phyloP scores from a whole-genome alignment of 1,139 yeast species.

The Hemisphaericaspora subhashii region DNA sequence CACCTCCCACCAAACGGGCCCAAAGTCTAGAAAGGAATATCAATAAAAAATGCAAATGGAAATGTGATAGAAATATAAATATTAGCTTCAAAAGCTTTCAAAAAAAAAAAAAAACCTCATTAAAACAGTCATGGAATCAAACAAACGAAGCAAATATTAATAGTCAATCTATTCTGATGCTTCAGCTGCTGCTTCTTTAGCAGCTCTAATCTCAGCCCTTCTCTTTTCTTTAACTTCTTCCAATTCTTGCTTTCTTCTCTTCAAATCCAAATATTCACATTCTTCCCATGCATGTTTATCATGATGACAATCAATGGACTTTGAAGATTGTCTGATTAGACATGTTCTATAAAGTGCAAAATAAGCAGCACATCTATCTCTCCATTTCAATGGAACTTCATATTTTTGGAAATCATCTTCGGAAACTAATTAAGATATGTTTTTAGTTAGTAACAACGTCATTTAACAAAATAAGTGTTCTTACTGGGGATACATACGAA shows the following conservation, averaged over 20 bases:
- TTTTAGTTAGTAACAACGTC: slow-evolving; percentile 8
- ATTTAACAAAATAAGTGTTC: no score
- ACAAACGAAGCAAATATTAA: neutral
- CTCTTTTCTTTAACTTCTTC: slow-evolving; percentile 51
- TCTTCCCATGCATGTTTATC: slow-evolving; percentile 86
- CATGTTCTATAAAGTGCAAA: slow-evolving; percentile 58
- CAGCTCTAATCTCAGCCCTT: slow-evolving; percentile 20
- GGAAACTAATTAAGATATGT: slow-evolving; percentile 48
- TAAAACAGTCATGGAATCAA: neutral
- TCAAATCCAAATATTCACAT: slow-evolving; percentile 80
- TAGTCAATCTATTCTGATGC: neutral
- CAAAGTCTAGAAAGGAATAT: neutral
- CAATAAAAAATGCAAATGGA: neutral
- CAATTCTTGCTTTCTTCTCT: slow-evolving; percentile 76
- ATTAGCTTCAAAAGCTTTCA: neutral
- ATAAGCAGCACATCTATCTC: slow-evolving; percentile 84
- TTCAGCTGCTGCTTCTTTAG: slow-evolving; percentile 2
- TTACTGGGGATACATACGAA: slow-evolving; percentile 41
- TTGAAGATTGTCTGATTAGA: slow-evolving; percentile 48
- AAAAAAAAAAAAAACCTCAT: neutral
- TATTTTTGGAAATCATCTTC: slow-evolving; percentile 84
- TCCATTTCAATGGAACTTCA: slow-evolving; percentile 76
- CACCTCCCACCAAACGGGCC: neutral
- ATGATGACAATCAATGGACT: slow-evolving; percentile 62
- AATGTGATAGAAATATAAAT: neutral